These are phyloP conservation scores for Eudorina sp. DNA, from an alignment of 139 green algal species.

Conservation along the genomic window DNA sequence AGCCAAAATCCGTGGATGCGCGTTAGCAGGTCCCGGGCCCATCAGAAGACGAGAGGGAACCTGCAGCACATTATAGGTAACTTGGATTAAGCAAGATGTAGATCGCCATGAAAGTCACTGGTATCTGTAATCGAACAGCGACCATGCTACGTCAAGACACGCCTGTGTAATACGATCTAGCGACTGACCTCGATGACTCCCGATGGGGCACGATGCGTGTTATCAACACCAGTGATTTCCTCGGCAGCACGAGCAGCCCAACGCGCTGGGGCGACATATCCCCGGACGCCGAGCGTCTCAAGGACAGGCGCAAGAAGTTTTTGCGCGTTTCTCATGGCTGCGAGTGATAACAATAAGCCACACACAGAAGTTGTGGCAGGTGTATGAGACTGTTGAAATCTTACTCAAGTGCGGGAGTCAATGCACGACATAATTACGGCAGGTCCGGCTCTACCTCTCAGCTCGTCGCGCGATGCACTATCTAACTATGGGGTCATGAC, in stretches of 20 bases:
- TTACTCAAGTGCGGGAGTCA: too few relatives aligned
- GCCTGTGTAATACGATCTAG: too few relatives aligned
- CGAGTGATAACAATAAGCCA: too few relatives aligned
- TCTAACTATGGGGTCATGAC: too few relatives aligned
- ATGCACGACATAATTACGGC: too few relatives aligned
- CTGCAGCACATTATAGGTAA: constrained; percentile 44
- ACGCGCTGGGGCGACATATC: constrained; percentile 6
- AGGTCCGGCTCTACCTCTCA: too few relatives aligned
- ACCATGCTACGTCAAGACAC: too few relatives aligned
- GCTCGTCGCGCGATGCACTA: too few relatives aligned
- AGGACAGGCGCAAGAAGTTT: constrained; percentile 12
- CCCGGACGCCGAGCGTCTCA: background rate
- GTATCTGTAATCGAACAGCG: too few relatives aligned
- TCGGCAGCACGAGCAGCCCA: constrained; percentile 52
- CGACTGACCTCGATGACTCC: constrained; percentile 51
- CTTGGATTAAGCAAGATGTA: background rate
- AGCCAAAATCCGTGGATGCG: constrained; percentile 83
- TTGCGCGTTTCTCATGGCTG: constrained; percentile 17
- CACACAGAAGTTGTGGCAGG: too few relatives aligned
- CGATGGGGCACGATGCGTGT: constrained; percentile 8
- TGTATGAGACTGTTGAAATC: too few relatives aligned
- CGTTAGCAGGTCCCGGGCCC: constrained; percentile 90
- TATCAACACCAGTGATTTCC: constrained; percentile 47
- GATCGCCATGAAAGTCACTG: too few relatives aligned
- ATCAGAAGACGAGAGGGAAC: constrained; percentile 86